Evolutionary conservation across 352 stramenopile genomes (phyloP).

Genomic region (Elongisporangium senticosum): DNA sequence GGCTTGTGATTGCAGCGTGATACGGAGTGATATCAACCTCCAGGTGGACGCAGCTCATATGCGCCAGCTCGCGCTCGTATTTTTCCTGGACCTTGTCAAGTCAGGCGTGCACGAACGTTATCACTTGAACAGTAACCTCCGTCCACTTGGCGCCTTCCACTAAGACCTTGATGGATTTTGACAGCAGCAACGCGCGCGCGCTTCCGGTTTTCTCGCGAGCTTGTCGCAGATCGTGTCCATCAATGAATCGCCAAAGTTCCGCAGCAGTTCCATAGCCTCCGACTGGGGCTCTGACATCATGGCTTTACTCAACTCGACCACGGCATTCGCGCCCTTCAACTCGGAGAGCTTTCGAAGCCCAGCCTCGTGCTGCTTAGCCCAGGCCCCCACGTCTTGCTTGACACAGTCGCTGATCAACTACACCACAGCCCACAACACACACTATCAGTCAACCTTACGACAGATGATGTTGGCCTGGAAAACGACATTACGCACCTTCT

Average conservation of each 20-base stretch:
- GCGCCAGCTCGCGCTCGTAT: conserved; percentile 1
- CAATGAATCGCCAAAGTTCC: neutral
- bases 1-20: no score
- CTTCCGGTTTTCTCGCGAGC: neutral
- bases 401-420: neutral
- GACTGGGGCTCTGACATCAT: no score
- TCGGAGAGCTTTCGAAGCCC: no score
- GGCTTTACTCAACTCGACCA: no score
- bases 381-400: no score
- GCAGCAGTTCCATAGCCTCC: neutral
- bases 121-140: neutral
- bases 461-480: no score
- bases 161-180: neutral
- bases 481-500: neutral
- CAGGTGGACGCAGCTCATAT: neutral
- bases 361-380: no score
- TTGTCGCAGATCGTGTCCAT: neutral
- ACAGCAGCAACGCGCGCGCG: neutral
- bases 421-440: neutral
- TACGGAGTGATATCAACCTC: no score
- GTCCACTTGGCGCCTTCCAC: conserved; percentile 1
- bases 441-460: no score
- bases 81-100: neutral
- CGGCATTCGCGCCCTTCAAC: no score
- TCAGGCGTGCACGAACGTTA: neutral